A percentile compares a stretch with the other conserved stretches of the same genome.
Conservation (phyloP, 164 flowering plant genomes). For the Malania oleifera region DNA sequence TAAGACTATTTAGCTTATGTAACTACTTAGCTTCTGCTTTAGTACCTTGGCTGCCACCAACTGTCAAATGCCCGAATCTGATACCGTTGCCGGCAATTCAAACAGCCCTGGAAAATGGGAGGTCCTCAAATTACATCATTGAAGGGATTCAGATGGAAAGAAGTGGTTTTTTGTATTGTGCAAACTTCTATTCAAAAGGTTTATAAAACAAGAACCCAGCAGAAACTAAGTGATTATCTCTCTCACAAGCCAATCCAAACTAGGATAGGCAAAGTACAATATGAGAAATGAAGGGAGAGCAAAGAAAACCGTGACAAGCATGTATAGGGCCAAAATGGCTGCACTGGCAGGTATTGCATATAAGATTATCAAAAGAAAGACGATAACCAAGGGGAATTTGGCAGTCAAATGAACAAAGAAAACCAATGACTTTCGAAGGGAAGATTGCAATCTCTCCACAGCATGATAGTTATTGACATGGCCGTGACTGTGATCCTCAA, state of each 20-base stretch:
- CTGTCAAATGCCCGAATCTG: too few species aligned
- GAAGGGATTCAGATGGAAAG: not conserved
- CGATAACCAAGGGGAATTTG: constrained; percentile 78
- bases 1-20: too few species aligned
- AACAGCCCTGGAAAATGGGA: constrained; percentile 11
- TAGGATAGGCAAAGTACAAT: constrained; percentile 85
- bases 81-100: not conserved
- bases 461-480: constrained; percentile 18
- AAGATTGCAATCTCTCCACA: constrained; percentile 41
- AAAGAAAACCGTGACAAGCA: constrained; percentile 68
- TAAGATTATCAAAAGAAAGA: constrained; percentile 64
- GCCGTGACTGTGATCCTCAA: constrained; percentile 8
- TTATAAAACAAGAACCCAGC: not conserved
- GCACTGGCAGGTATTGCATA: constrained; percentile 84
- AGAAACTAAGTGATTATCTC: constrained; percentile 62
- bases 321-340: constrained; percentile 70
- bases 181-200: constrained; percentile 11
- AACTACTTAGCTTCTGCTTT: too few species aligned
- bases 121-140: constrained; percentile 23
- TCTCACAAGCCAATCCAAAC: constrained; percentile 91
- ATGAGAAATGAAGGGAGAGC: constrained; percentile 93
- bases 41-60: too few species aligned
- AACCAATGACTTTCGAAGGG: constrained; percentile 55
- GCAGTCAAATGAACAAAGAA: constrained; percentile 76
- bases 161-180: not conserved